Evolutionary conservation across 1,139 yeast species (phyloP), one percentile per base, ranked within the genome.

Genomic region (Saccharomyces hybrid): DNA sequence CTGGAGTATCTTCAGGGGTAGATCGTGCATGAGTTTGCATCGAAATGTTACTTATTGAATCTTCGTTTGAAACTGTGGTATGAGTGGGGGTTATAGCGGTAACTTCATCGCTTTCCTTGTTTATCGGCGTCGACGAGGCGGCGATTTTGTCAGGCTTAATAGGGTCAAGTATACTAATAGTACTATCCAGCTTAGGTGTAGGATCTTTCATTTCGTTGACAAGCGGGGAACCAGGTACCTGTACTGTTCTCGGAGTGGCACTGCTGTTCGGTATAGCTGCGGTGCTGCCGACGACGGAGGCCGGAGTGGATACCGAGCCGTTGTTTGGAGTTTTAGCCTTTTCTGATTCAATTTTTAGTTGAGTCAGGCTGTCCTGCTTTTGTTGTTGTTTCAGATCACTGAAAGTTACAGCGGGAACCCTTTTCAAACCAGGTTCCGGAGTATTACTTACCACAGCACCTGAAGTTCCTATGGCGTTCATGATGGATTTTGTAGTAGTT

Each of bases 371-470:
- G 6, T 82, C 81, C 21, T 78, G 73, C 65, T 80, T 81, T 60
- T 77, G 83, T 64, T 80, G 87, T 2, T 50, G 53, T 48, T 66
- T 68, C 0, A 66, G 61, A 51, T 67, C 72, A 53, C 68, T 66
- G 53, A 70, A 70, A 2, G 73, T 70, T 9, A 70, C 72, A 3
- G 71, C 68, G 2, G 72, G 71, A 5, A 67, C 67, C 51, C 71
- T 61, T 55, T 69, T 68, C 55, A 69, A 51, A 7, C 70, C 72
- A 2, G 69, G 62, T 46, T 66, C 71, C 2, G 71, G 71, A 2
- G 70, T 63, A 49, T 69, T 70, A 50, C 64, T 66, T 3, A 70
- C 67, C 2, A 69, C 71, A 8, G 72, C 71, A 3, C 71, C 73
- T 0, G 72, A 67, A 4, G 70, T 67, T 2, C 70, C 71, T 50